phyloP scores from a whole-genome alignment of 306 rosid genomes.

The Geum urbanum region DNA sequence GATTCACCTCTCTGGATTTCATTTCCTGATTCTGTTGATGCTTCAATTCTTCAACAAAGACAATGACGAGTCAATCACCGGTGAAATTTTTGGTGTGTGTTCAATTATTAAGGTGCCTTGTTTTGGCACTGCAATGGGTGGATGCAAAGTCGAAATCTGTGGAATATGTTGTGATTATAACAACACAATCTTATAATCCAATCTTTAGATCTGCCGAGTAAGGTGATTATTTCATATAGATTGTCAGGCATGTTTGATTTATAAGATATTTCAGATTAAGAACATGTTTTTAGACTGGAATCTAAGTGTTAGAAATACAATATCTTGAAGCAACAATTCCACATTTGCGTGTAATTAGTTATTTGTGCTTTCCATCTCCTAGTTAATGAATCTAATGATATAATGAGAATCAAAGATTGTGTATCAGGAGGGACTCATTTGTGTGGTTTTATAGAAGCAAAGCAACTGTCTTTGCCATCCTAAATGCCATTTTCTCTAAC shows the following conservation, averaged over 20 bases:
- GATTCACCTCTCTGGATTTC: conserved; percentile 11
- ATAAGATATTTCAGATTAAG: too few relatives aligned
- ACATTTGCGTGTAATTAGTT: too few relatives aligned
- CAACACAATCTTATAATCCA: not conserved
- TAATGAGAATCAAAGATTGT: too few relatives aligned
- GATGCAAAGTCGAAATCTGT: conserved; percentile 9
- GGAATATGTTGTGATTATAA: conserved; percentile 6
- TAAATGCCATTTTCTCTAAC: too few relatives aligned
- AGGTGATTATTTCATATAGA: not conserved
- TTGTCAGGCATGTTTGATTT: conserved; percentile 1
- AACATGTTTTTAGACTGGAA: too few relatives aligned
- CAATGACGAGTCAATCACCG: not conserved
- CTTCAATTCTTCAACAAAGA: conserved; percentile 6
- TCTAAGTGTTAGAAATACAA: too few relatives aligned
- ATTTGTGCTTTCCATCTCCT: too few relatives aligned
- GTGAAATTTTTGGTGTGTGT: not conserved
- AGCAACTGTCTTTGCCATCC: too few relatives aligned
- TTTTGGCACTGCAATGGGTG: not conserved
- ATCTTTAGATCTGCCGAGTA: not conserved
- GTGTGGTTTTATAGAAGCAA: too few relatives aligned
- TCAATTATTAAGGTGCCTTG: not conserved
- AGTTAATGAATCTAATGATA: too few relatives aligned
- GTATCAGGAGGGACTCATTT: too few relatives aligned
- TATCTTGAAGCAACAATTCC: too few relatives aligned
- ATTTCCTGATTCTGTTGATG: conserved; percentile 8